These are phyloP conservation scores for Rhizoclosmatium sp. DNA, from an alignment of 192 early-diverging fungal species.

Conservation along the genomic window DNA sequence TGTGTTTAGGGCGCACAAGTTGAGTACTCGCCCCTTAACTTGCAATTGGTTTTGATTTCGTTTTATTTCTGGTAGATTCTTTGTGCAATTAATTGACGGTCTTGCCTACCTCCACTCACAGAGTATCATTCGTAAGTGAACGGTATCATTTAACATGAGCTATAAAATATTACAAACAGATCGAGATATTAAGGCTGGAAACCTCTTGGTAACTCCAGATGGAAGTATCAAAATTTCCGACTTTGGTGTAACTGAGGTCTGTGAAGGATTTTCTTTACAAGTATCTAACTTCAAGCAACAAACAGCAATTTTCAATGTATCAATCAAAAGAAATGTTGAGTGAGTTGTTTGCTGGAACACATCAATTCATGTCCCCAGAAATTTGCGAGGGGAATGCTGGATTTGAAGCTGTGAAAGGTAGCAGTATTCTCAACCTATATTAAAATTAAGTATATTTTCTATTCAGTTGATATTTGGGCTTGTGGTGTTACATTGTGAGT, in stretches of 20 bases:
- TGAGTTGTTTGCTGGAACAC: conserved; percentile 62
- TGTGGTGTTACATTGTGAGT: conserved; percentile 60
- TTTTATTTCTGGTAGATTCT: conserved; percentile 45
- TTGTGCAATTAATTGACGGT: conserved; percentile 65
- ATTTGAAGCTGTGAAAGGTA: conserved; percentile 55
- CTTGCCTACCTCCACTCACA: conserved; percentile 59
- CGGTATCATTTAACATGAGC: neutral
- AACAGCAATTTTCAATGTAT: conserved; percentile 59
- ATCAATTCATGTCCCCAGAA: conserved; percentile 67
- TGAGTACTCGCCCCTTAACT: neutral
- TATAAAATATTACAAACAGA: conserved; percentile 42
- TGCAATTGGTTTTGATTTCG: neutral
- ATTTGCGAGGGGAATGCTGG: conserved; percentile 47
- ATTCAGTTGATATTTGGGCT: conserved; percentile 65
- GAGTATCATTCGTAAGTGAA: conserved; percentile 57
- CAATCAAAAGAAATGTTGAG: conserved; percentile 43
- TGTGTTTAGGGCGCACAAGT: conserved; percentile 53
- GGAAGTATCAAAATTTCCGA: conserved; percentile 63
- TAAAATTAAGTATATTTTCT: neutral
- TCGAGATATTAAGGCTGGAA: conserved; percentile 66
- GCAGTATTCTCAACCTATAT: neutral
- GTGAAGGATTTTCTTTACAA: neutral
- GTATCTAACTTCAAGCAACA: neutral
- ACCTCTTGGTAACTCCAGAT: conserved; percentile 62
- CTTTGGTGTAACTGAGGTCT: conserved; percentile 66